Base-by-base conservation (phyloP, 1,139 yeast genomes). In the Groenewaldozyma sp. region DNA sequence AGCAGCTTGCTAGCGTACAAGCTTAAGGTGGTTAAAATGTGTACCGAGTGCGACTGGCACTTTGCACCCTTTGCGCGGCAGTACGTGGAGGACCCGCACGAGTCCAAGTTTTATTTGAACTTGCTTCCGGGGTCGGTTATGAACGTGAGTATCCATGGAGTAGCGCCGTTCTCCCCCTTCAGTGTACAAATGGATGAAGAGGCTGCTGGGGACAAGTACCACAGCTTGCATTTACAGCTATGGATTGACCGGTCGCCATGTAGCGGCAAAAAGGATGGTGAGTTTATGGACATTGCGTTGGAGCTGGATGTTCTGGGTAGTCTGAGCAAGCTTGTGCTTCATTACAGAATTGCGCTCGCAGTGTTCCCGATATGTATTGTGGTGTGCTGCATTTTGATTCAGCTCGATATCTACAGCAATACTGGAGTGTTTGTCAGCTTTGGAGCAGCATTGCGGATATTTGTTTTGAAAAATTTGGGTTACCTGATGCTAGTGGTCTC, bases 81-180 rank as follows among this genome's bases (percentile, higher is more conserved):
- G 58, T 71, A 73, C 62, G 65, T 76, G 2, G 64, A 68, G n/a
- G 77, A 75, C 31, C 83, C 83, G 2, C 71, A 64, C 50, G 95
- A 87, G 56, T 71, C 83, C 0, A 86, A 84, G 58, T 84, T 91
- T 83, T 81, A 77, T 51, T 59, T 78, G 4, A 67, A 76, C 39
- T 50, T 74, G 1, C 58, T 63, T 3, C 54, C 64, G 4, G 55
- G 58, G 28, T 57, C 50, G 29, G 48, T 58, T 31, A 50, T 70
- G 28, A 60, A 64, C 49, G 54, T 75, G 34, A 65, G 70, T 13
- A 65, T 78, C 54, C 93, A 83, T 55, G 83, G 84, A n/a, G 70
- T 78, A 22, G 79, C 94, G 0, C 95, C 95, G 1, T 87, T 68
- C 55, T 73, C 82, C 7, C 91, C 94, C 2, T 72, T 73, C 45